phyloP scores from a whole-genome alignment of 2,329 filamentous ascomycete species.

The Penicillium sp. region DNA sequence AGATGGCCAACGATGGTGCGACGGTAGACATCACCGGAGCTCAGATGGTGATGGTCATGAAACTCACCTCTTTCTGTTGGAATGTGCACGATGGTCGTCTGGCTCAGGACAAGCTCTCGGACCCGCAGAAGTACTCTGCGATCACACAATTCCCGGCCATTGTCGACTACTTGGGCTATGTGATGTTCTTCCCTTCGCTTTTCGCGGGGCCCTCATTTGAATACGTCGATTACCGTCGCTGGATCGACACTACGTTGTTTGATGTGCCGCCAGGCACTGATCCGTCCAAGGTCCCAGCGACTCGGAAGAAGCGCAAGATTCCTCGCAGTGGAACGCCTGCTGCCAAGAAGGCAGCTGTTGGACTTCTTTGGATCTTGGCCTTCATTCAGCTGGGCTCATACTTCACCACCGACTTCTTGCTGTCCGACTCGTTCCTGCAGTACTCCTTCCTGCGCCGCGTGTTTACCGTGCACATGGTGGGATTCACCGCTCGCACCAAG shows the following conservation, averaged over 20 bases:
- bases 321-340: conserved; percentile 88
- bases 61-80: conserved; percentile 95
- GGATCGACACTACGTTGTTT: conserved; percentile 95
- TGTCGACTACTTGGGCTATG: conserved; percentile 84
- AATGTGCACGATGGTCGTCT: conserved; percentile 91
- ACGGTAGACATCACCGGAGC: conserved; percentile 84
- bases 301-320: conserved; percentile 86
- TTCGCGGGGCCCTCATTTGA: conserved; percentile 93
- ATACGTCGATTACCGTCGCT: conserved; percentile 86
- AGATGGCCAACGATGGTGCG: conserved; percentile 66
- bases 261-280: conserved; percentile 79
- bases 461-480: conserved; percentile 80
- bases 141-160: conserved; percentile 72
- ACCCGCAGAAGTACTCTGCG: conserved; percentile 80
- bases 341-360: conserved; percentile 69
- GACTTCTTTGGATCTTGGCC: conserved; percentile 74
- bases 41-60: conserved; percentile 99
- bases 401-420: conserved; percentile 66
- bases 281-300: conserved; percentile 79
- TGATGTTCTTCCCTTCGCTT: conserved; percentile 91
- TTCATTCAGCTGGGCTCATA: conserved; percentile 72
- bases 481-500: conserved; percentile 79
- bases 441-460: conserved; percentile 72
- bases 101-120: conserved; percentile 75
- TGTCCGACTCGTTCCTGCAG: conserved; percentile 65